Evolutionary conservation across 2,329 filamentous ascomycete genomes (phyloP), one percentile per base, ranked within the genome.

Genomic region (Epichloe glyceriae): DNA sequence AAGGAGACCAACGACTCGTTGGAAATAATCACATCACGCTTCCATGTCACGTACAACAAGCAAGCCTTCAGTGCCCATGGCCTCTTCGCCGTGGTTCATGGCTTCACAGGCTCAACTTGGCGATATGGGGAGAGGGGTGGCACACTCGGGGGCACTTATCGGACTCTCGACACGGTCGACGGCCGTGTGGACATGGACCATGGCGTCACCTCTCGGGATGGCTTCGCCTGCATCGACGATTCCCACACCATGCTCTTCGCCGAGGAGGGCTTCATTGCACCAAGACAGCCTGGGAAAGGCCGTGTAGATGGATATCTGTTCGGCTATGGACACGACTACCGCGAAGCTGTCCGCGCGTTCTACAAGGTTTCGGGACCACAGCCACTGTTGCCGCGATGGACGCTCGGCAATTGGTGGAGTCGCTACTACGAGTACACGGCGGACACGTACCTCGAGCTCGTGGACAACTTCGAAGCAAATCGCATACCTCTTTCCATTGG

Each of bases 381-480:
- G 55, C 78, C 79, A 3, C 52, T 73, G 10, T 60, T 82, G 0
- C 79, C 79, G 0, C 68, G 79, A 14, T 82, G 74, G 68, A 70
- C 75, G 0, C 64, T 83, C 38, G 79, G 80, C 0, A 83, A 83
- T 55, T 84, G 80, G 80, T 83, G 80, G 80, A 79, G 74, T 45
- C 69, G 80, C 7, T 83, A 82, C 60, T 74, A 83, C 57, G 71
- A 70, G 2, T 84, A 83, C 58, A 68, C 66, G 0, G 69, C 72
- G 30, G 66, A 73, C 2, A 75, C 79, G 55, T 83, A 83, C 57
- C 53, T 82, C 2, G 62, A 65, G 14, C 66, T 84, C 15, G 76
- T 83, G 68, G 75, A 80, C 50, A 68, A 70, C 47, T 83, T 83
- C 55, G 60, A 65, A 4, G 61, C 64, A 8, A 63, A 75, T 22